Evolutionary conservation across 805 yeast species (phyloP), one percentile per base, ranked within the genome.

Genomic region (Yarrowia sp.): DNA sequence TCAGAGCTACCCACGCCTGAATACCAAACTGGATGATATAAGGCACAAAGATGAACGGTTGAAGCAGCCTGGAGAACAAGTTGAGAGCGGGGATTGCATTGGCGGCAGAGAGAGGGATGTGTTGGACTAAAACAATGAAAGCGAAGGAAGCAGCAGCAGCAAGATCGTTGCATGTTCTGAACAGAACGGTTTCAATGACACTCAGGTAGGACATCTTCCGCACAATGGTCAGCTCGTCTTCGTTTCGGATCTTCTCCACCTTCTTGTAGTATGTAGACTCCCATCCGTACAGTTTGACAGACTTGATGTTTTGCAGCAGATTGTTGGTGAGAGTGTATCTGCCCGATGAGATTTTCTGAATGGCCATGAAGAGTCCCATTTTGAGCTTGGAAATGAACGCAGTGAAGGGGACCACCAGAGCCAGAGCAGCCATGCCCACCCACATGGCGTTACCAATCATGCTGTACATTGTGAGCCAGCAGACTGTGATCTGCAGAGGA

Each of bases 391-490:
- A 52, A 10, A 52, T 4, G 8, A 38, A 8, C 1, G 58, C 42
- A 0, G 58, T 36, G 36, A 52, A 32, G 12, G 58, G 58, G 9
- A 52, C 7, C 5, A 38, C 15, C 32, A 52, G 3, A 2, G 38
- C 1, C 16, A 52, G 16, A 3, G 43, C 26, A 3, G 19, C 32
- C 43, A 52, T 36, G 1, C 43, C 58, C 32, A 52, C 43, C 26
- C 26, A 52, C 58, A 52, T 52, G 43, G 58, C 26, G n/a, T 38
- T 52, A 2, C 58, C 58, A 5, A 52, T 52, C 43, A 52, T 32
- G n/a, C 42, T 36, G 43, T 36, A 52, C 58, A 52, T 52, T 16
- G 43, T 52, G 16, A 38, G n/a, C 58, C 58, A 52, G n/a, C 58
- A 36, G 1, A 52, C 14, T 15, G 32, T 8, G 16, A 36, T 36